These are phyloP conservation scores for Fusarium paranaense DNA, from an alignment of 2,329 filamentous ascomycete species.

Conservation along the genomic window DNA sequence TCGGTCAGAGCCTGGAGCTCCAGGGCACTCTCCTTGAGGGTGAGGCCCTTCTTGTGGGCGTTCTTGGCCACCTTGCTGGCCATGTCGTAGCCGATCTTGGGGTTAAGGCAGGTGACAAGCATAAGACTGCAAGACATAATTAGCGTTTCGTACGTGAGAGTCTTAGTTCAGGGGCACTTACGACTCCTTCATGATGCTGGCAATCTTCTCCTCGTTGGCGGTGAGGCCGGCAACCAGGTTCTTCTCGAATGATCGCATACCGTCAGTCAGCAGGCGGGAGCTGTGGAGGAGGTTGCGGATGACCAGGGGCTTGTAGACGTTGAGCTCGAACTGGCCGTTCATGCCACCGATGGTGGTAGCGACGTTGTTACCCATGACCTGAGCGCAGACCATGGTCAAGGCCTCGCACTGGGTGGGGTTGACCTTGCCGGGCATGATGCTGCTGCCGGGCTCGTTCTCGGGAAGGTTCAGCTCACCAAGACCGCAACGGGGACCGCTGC, in stretches of 20 bases:
- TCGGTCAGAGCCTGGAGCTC: slow-evolving; percentile 90
- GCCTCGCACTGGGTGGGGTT: slow-evolving; percentile 99
- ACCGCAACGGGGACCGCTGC: slow-evolving; percentile 94
- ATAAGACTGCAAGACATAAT: slow-evolving; percentile 74
- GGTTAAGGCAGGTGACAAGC: slow-evolving; percentile 98
- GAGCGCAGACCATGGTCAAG: slow-evolving; percentile 95
- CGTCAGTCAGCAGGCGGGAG: slow-evolving; percentile 86
- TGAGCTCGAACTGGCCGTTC: slow-evolving; percentile 98
- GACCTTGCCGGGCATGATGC: slow-evolving; percentile 99
- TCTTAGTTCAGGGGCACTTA: slow-evolving; percentile 58
- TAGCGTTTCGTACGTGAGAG: slow-evolving; percentile 5
- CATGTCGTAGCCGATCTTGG: slow-evolving; percentile 97
- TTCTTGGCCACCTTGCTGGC: slow-evolving; percentile 98
- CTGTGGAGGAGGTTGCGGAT: slow-evolving; percentile 97
- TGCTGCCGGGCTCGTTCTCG: slow-evolving; percentile 97
- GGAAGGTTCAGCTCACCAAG: slow-evolving; percentile 93
- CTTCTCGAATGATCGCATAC: slow-evolving; percentile 95
- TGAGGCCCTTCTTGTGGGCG: slow-evolving; percentile 97
- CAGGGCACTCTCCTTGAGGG: slow-evolving; percentile 92
- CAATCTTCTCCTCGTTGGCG: slow-evolving; percentile 94
- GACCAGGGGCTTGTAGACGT: slow-evolving; percentile 98
- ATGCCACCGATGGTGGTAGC: slow-evolving; percentile 94
- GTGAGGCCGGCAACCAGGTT: slow-evolving; percentile 89
- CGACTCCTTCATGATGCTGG: slow-evolving; percentile 92
- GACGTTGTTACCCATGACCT: slow-evolving; percentile 98